phyloP scores from a whole-genome alignment of 768 basidiomycete species.

The Mycena leptocephala region DNA sequence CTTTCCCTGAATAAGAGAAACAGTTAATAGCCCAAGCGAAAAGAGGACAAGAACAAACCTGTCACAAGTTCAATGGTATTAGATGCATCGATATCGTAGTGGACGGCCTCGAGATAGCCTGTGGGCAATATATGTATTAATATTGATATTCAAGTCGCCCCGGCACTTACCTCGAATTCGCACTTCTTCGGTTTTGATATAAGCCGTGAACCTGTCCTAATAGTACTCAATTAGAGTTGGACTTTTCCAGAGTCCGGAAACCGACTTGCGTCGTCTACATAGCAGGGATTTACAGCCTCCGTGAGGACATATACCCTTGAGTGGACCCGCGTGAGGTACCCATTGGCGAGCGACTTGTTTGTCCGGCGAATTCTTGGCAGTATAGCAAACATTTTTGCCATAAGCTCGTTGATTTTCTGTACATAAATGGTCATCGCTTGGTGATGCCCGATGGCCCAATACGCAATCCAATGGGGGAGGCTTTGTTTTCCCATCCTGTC shows the following conservation, averaged over 20 bases:
- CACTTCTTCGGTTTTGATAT: constrained; percentile 21
- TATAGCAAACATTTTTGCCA: constrained; percentile 30
- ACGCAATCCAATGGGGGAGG: constrained; percentile 30
- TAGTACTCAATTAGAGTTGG: too few species aligned
- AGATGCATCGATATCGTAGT: constrained; percentile 26
- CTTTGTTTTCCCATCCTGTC: background rate
- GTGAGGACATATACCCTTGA: background rate
- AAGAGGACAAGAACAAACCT: constrained; percentile 9
- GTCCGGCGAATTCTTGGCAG: background rate
- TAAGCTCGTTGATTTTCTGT: constrained; percentile 4
- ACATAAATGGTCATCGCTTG: constrained; percentile 2
- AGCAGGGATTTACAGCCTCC: background rate
- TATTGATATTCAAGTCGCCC: background rate
- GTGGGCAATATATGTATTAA: background rate
- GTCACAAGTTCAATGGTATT: constrained; percentile 25
- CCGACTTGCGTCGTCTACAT: constrained; percentile 1
- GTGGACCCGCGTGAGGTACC: constrained; percentile 13
- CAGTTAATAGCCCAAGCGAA: too few species aligned
- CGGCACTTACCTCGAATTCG: constrained; percentile 21
- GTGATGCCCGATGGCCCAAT: constrained; percentile 26
- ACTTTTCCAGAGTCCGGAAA: background rate
- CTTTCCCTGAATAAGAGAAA: constrained; percentile 6
- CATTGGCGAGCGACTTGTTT: constrained; percentile 19
- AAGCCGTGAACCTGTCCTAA: constrained; percentile 25
- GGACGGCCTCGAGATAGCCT: constrained; percentile 33